Evolutionary conservation across 306 rosid genomes (phyloP), one percentile per base, ranked within the genome.

Genomic region (Luffa aegyptiaca): DNA sequence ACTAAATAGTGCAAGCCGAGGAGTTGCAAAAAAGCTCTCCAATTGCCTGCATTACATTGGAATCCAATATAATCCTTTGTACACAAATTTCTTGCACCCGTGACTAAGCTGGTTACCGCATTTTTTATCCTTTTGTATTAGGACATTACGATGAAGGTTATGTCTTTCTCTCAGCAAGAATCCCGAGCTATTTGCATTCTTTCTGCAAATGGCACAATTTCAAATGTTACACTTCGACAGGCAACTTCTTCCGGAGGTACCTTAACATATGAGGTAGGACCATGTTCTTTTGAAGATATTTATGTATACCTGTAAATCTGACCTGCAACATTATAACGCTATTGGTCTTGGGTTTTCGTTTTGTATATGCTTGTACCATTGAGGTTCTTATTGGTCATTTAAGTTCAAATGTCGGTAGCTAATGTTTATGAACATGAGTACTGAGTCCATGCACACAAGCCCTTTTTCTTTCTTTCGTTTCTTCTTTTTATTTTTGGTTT

Each of bases 101-200:
- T 16, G 5, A 49, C 62, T 35, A 74, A 51, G 57, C 61, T 73
- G 16, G 12, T 18, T 39, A 41, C 76, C 70, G 46, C 49, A 26
- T 41, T 42, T 80, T 14, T 37, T 74, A 33, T 35, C 53, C 69
- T 61, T 26, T 26, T 48, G 72, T 82, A 75, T 20, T 79, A 91
- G 95, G 95, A 91, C 86, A 82, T 91, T 80, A 83, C 83, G 21
- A 87, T 89, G 91, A 91, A 89, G 86, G 82, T 91, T 51, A 91
- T 91, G 95, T 86, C 89, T 65, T 83, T 89, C 85, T 87, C 90
- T 70, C 91, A 86, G 68, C 88, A 82, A 58, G 91, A 89, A 66
- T 81, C 80, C 76, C 88, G 83, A 53, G 90, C 92, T 21, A 88
- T 90, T 58, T 90, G 92, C 79, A 84, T 90, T 83, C 95, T 91